Base-by-base conservation (phyloP, 1,284 basidiomycete species). In the Ustilago vetiveriae region DNA sequence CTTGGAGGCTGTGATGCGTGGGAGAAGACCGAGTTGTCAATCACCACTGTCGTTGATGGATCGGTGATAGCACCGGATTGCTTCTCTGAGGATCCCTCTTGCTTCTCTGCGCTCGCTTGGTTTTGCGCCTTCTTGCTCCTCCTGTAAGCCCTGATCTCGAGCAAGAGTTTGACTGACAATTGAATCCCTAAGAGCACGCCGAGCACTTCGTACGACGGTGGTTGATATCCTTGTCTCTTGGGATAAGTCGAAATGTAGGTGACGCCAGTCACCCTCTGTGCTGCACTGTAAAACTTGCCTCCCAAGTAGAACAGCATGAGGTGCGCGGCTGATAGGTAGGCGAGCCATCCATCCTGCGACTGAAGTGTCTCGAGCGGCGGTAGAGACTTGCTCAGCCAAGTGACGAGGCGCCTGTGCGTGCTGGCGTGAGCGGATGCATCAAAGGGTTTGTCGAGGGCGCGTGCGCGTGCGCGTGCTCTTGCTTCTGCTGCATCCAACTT, bases 301-400 rank as follows among this genome's bases (percentile, higher is more conserved):
- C 78, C 80, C 19, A 84, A 58, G 67, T 84, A 84, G 54, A 84
- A 84, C 22, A 84, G 44, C 46, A 83, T 80, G 23, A 84, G 68
- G 53, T 84, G 83, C 0, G 83, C 74, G 7, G 80, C 74, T 11
- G 75, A 66, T 3, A 82, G 44, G 48, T 82, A 81, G 17, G 75
- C 68, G 39, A 78, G 21, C 70, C 69, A 73, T 4, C 75, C 74
- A 32, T 75, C 70, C 8, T 78, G 71, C 16, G 75, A 70, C 17
- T 80, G 72, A 9, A 83, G 37, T 9, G 64, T 63, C 26, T 82
- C 82, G 38, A 82, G 69, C 19, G 74, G 54, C 5, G 82, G 83
- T 26, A 81, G 30, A 13, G 68, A 65, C 24, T 38, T 32, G 9
- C 63, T 63, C 9, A 70, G 29, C 43, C 48, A 65, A 7, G 22